These are phyloP conservation scores for Colletotrichum tabaci DNA, from an alignment of 2,329 filamentous ascomycete species.

Conservation along the genomic window DNA sequence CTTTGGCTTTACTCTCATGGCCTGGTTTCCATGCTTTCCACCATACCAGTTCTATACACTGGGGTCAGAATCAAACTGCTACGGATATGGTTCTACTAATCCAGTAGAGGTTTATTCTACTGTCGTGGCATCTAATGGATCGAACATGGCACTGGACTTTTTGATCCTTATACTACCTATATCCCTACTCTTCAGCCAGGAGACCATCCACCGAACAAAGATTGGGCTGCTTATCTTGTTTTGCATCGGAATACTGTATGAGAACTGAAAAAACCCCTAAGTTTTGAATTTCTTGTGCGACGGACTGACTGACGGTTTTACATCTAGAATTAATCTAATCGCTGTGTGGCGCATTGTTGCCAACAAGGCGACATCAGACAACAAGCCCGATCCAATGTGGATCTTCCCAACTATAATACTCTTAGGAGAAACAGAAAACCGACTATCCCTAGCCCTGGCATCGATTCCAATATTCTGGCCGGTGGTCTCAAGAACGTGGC, in stretches of 20 bases:
- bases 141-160: conserved; percentile 31
- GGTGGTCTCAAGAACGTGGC: conserved; percentile 2
- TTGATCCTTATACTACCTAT: conserved; percentile 31
- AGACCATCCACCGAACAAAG: neutral
- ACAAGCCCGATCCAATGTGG: conserved; percentile 8
- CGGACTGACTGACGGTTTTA: neutral
- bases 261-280: neutral
- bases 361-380: conserved; percentile 15
- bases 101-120: conserved; percentile 13
- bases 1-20: conserved; percentile 21
- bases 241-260: conserved; percentile 21
- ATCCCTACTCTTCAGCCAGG: conserved; percentile 7
- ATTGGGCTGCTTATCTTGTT: conserved; percentile 11
- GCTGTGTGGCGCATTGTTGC: conserved; percentile 27
- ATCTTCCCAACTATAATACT: conserved; percentile 23
- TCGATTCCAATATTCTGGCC: conserved; percentile 36
- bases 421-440: conserved; percentile 23
- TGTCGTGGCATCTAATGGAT: conserved; percentile 13
- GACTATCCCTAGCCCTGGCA: conserved; percentile 13
- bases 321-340: conserved; percentile 7
- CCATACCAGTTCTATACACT: conserved; percentile 25
- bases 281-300: neutral
- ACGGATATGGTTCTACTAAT: conserved; percentile 31
- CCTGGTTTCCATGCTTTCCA: conserved; percentile 36
- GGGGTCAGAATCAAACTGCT: conserved; percentile 15